Evolutionary conservation across 495 filamentous ascomycete genomes (phyloP).

Genomic region (Aspergillus hancockii): DNA sequence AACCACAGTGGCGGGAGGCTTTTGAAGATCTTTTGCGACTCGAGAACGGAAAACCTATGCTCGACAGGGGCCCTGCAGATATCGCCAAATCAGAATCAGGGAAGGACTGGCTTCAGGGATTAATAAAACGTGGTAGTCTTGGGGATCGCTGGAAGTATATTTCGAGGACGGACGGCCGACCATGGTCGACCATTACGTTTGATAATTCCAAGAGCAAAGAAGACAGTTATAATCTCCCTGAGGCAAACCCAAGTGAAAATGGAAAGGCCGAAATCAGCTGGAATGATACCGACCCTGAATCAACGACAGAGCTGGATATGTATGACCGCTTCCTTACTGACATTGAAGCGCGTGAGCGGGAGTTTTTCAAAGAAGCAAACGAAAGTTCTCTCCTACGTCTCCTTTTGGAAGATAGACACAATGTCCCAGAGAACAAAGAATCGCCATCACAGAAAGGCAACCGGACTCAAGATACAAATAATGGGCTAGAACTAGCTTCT

Average conservation of each 20-base stretch:
- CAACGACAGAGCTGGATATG: slow-evolving; percentile 44
- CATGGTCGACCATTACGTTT: slow-evolving; percentile 31
- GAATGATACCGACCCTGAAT: slow-evolving; percentile 16
- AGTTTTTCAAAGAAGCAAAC: slow-evolving; percentile 24
- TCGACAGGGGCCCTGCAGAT: slow-evolving; percentile 30
- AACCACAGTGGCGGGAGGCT: slow-evolving; percentile 53
- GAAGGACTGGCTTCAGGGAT: slow-evolving; percentile 38
- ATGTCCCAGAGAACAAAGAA: slow-evolving; percentile 18
- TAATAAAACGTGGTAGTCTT: slow-evolving; percentile 43
- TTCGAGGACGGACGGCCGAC: slow-evolving; percentile 19
- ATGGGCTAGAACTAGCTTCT: slow-evolving; percentile 35
- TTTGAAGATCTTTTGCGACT: slow-evolving; percentile 57
- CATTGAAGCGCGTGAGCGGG: slow-evolving; percentile 36
- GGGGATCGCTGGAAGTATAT: slow-evolving; percentile 39
- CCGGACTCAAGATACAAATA: slow-evolving; percentile 27
- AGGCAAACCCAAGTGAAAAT: slow-evolving; percentile 1
- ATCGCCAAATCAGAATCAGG: slow-evolving; percentile 28
- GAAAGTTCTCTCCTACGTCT: slow-evolving; percentile 39
- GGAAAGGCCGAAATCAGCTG: not conserved
- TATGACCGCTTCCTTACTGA: slow-evolving; percentile 49
- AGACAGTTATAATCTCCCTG: slow-evolving; percentile 9
- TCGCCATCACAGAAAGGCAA: slow-evolving; percentile 14
- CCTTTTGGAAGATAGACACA: slow-evolving; percentile 33
- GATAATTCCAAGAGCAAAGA: slow-evolving; percentile 18
- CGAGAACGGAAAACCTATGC: slow-evolving; percentile 49